Base-by-base conservation (phyloP, 208 protist species). In the Crithidia mellificae region DNA sequence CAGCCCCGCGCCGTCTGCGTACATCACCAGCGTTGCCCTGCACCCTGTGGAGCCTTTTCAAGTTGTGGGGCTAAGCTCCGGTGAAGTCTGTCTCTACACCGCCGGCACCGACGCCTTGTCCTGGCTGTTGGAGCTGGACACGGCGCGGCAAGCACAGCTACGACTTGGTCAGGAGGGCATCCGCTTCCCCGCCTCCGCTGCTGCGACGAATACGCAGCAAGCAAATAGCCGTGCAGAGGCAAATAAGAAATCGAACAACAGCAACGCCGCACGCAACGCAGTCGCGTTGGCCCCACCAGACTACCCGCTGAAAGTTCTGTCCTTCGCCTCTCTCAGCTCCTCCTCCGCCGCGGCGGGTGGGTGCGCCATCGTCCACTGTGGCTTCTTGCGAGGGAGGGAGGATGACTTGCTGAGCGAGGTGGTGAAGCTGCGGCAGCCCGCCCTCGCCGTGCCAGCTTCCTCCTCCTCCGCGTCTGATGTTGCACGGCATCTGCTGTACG, bases 41-140 rank as follows among this genome's bases (percentile, higher is more conserved):
- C 77, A 83, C 51, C 77, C 77, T 2, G 74, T 72, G 7, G 77
- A 83, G 54, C 77, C 77, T 2, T 51, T 79, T 17, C 55, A 75
- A 32, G 59, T 58, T 3, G 43, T 74, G 4, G 77, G 77, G 2
- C 54, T 83, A 5, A 68, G 46, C 52, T 73, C 63, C 14, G 77
- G 72, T 8, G 72, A 79, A 12, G 41, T 83, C 4, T 78, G 64
- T 44, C 30, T 83, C 30, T 76, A 74, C 54, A 52, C 61, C 15
- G 63, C 63, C 19, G 56, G 62, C 39, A 73, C 77, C 7, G 77
- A 83, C 22, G 68, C 61, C 38, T 44, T 79, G 24, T 73, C 77
- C 8, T 77, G 72, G 44, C 32, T 72, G 9, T 24, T 79, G 6
- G 72, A 83, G 38, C 38, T 74, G 50, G 61, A 83, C 27, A 58